Evolutionary conservation across 257 asterid genomes (phyloP), one percentile per base, ranked within the genome.

Genomic region (Ocimum tenuiflorum): DNA sequence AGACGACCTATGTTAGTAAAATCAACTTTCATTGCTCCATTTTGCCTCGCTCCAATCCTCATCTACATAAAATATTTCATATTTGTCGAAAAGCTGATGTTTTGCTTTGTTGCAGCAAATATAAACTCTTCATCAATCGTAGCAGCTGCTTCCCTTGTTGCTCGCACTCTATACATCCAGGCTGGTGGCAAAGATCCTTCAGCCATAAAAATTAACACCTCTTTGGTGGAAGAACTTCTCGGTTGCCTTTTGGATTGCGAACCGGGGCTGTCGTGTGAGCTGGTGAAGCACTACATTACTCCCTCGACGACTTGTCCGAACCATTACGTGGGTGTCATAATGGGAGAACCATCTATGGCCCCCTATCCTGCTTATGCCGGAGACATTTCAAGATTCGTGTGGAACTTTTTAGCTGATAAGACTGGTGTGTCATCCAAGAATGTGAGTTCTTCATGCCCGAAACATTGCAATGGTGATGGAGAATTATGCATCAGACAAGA

Each of bases 111-210:
- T 79, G 84, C 97, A 92, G 99, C 94, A 63, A 92, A 88, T 70
- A 73, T 92, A 68, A 90, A 90, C 78, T 77, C 94, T 65, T 83
- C 97, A 49, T 84, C 94, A 64, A 79, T 92, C 63, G 83, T 78
- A 61, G 88, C 97, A 17, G 91, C 97, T 66, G 95, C 97, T 78
- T 81, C 99, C 75, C 86, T 92, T 38, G 84, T 89, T 73, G 95
- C 99, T 72, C 91, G 96, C 79, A 80, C 88, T 69, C 74, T 89
- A 23, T 89, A 89, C 86, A 80, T 80, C 59, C 91, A 84, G 64
- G 96, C 96, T 18, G 84, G 83, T 79, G 91, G 86, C 50, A 77
- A 79, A 38, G 79, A 78, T 59, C 67, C 78, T 67, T 78, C 85
- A 6, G 67, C 60, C 67, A 59, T 91, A 73, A 80, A 85, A 35